Base-by-base conservation (phyloP, 257 asterid species). In the Penstemon davidsonii region DNA sequence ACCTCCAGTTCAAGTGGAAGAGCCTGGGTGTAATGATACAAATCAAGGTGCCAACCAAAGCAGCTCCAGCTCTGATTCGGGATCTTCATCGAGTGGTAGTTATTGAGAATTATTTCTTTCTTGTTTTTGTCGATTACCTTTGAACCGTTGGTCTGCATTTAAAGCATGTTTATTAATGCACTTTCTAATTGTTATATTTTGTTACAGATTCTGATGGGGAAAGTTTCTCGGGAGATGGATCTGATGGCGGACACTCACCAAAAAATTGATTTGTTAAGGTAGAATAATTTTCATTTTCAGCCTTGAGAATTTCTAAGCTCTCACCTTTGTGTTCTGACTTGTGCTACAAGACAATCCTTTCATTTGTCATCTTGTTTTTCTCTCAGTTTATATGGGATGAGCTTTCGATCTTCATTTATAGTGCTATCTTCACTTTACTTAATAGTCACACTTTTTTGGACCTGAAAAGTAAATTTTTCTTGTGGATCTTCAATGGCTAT, bases 121-220 rank as follows among this genome's bases (percentile, higher is more conserved):
- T 46, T 55, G 59, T 58, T 42, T 56, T 19, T 7, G 37, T 11
- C 7, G 8, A 11, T 53, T 51, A 69, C 36, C 33, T 50, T 64
- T 58, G 61, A 42, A 54, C 40, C n/a, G 45, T 53, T 61, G 10
- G 15, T 36, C 50, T 62, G 55, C 58, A 70, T 40, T 67, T 71
- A 55, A 64, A 50, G 67, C 69, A 65, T 71, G 58, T 41, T 52
- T 64, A 60, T 39, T 38, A 19, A 46, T 39, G 36, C 72, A 51
- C 39, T 60, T 10, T 51, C 45, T 79, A 62, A 68, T 75, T 57
- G 52, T 56, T 61, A 56, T 57, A 62, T 11, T 72, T 37, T 73
- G n/a, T 67, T 60, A 61, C 85, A 91, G 96, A 81, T 79, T 87
- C 95, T 64, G 96, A 87, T 13, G 83, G 89, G 15, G 90, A 79